phyloP scores from a whole-genome alignment of 345 rosid species.

The Populus ilicifolia region DNA sequence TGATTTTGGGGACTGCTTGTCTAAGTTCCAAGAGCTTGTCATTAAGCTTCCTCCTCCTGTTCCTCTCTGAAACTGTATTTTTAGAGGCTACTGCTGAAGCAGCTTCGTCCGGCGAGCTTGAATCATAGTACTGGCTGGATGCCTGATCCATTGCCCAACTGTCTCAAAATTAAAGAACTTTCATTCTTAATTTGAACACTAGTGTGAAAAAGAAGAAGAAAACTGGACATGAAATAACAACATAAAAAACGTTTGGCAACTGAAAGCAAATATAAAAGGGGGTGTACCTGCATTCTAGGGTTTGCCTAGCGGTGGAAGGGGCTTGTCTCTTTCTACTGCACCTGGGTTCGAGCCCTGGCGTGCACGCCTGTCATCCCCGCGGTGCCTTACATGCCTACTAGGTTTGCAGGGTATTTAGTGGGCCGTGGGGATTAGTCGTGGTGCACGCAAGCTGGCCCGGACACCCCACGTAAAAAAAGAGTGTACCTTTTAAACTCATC shows the following conservation, averaged over 20 bases:
- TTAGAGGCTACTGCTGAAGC: conserved; percentile 67
- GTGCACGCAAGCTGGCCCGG: too few species aligned
- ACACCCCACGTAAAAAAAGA: too few species aligned
- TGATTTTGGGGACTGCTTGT: conserved; percentile 89
- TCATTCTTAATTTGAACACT: background rate
- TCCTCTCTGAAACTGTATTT: conserved; percentile 87
- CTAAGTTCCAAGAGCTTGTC: conserved; percentile 83
- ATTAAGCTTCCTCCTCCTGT: conserved; percentile 79
- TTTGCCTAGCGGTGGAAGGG: too few species aligned
- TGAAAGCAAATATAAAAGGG: background rate
- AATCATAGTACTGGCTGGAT: conserved; percentile 42
- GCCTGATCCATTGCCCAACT: conserved; percentile 25
- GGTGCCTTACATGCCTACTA: too few species aligned
- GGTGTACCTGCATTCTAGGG: too few species aligned
- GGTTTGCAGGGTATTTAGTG: too few species aligned
- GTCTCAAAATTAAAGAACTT: background rate
- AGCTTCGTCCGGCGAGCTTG: conserved; percentile 85
- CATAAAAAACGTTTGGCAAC: background rate
- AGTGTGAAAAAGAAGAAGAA: background rate
- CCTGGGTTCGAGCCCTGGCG: too few species aligned
- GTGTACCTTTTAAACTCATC: conserved; percentile 42
- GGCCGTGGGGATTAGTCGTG: too few species aligned
- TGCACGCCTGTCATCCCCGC: too few species aligned
- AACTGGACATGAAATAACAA: background rate
- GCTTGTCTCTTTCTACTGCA: too few species aligned